phyloP scores from a whole-genome alignment of 805 yeast species.

The Starmerella potacharoeniae region DNA sequence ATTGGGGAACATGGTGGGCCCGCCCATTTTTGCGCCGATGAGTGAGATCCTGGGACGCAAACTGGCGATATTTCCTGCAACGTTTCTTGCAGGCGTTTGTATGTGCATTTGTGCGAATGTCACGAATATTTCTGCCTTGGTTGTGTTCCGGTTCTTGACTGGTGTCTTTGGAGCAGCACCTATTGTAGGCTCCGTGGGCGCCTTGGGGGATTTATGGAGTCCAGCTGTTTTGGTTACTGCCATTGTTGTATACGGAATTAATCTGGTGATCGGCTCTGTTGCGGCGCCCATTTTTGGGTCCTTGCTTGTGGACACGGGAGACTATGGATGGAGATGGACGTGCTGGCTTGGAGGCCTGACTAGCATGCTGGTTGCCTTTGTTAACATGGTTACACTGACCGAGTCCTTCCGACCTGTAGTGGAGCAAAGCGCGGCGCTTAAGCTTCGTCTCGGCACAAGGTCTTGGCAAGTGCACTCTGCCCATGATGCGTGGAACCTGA shows the following conservation, averaged over 20 bases:
- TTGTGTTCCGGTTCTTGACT: conserved; percentile 45
- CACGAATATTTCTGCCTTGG: conserved; percentile 33
- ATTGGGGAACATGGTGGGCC: conserved; percentile 52
- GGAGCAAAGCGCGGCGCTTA: conserved; percentile 52
- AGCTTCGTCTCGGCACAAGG: conserved; percentile 62
- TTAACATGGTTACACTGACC: conserved; percentile 31
- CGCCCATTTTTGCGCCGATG: conserved; percentile 46
- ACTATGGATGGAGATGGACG: conserved; percentile 49
- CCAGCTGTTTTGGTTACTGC: conserved; percentile 44
- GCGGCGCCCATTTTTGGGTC: conserved; percentile 38
- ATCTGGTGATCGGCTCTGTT: conserved; percentile 36
- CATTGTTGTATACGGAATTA: conserved; percentile 38
- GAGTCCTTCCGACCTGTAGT: conserved; percentile 37
- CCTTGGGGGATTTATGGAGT: conserved; percentile 46
- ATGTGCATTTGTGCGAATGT: conserved; percentile 32
- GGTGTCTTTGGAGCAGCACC: conserved; percentile 52
- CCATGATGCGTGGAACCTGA: conserved; percentile 72
- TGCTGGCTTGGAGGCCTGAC: conserved; percentile 41
- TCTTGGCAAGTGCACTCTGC: conserved; percentile 77
- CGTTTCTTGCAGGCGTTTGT: conserved; percentile 38
- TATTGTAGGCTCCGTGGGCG: conserved; percentile 51
- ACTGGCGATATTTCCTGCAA: conserved; percentile 37
- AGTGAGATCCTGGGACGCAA: conserved; percentile 49
- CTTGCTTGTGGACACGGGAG: conserved; percentile 30
- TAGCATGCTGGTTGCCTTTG: conserved; percentile 26